These are phyloP conservation scores for Fusarium stilboides DNA, from an alignment of 2,329 filamentous ascomycete genomes.

Conservation along the genomic window DNA sequence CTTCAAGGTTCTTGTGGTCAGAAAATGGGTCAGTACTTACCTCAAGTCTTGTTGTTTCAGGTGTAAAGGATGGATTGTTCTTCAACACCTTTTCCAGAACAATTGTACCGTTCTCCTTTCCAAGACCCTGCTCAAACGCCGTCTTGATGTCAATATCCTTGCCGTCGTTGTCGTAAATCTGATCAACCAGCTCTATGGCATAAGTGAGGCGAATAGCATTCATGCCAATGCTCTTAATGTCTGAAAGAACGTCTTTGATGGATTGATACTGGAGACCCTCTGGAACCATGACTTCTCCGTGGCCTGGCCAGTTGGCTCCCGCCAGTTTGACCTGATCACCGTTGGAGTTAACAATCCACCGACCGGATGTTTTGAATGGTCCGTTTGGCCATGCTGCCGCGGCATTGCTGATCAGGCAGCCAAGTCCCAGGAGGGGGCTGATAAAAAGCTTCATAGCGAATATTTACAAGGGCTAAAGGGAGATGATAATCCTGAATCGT, in stretches of 20 bases:
- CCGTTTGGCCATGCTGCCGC: conserved; percentile 44
- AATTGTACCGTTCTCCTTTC: conserved; percentile 66
- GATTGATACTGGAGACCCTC: conserved; percentile 76
- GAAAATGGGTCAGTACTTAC: conserved; percentile 40
- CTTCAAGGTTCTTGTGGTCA: too few relatives aligned
- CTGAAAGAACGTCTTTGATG: conserved; percentile 66
- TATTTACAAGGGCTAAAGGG: fast-evolving
- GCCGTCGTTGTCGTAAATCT: conserved; percentile 66
- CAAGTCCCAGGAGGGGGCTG: conserved; percentile 11
- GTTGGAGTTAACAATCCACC: conserved; percentile 60
- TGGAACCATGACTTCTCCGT: conserved; percentile 74
- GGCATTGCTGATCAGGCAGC: conserved; percentile 21
- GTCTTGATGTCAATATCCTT: conserved; percentile 62
- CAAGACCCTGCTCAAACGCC: conserved; percentile 64
- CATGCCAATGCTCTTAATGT: conserved; percentile 72
- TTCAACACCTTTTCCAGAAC: conserved; percentile 67
- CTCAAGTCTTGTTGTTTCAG: conserved; percentile 68
- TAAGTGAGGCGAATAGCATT: conserved; percentile 75
- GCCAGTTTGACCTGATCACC: conserved; percentile 61
- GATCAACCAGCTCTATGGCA: conserved; percentile 75
- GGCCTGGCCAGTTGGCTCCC: conserved; percentile 74
- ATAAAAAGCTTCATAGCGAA: conserved; percentile 9
- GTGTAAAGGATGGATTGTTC: conserved; percentile 71
- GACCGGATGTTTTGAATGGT: conserved; percentile 58
- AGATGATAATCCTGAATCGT: too few relatives aligned